Percentiles rank a stretch among this genome's conserved stretches.
These are phyloP conservation scores for Carex kokanica DNA, from an alignment of 176 grass and related monocot genomes.

Conservation along the genomic window DNA sequence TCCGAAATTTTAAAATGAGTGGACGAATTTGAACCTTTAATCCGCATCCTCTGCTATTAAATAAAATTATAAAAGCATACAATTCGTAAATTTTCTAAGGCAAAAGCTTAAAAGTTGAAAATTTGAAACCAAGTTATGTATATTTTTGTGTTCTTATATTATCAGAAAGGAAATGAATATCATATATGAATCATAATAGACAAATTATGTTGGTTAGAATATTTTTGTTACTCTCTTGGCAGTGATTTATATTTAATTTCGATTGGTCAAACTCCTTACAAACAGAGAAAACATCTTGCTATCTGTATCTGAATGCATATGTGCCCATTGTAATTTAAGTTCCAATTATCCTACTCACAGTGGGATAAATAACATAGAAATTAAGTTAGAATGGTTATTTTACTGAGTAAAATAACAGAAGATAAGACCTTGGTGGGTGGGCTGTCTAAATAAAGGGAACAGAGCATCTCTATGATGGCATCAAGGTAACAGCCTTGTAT, in stretches of 20 bases:
- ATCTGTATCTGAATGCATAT: too few species aligned
- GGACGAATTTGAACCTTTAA: too few species aligned
- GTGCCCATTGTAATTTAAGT: too few species aligned
- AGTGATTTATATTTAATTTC: not conserved
- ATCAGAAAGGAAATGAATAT: not conserved
- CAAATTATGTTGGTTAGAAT: not conserved
- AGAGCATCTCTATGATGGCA: slow-evolving; percentile 25
- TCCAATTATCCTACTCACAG: not conserved
- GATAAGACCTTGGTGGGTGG: not conserved
- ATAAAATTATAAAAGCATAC: not conserved
- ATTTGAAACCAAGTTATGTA: not conserved
- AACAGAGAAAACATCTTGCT: not conserved
- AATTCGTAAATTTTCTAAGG: not conserved
- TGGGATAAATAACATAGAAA: not conserved
- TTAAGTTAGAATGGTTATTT: not conserved
- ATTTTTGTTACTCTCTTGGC: not conserved
- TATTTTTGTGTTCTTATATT: not conserved
- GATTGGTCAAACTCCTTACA: not conserved
- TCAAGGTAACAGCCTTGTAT: slow-evolving; percentile 22
- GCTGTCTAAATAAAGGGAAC: slow-evolving; percentile 8
- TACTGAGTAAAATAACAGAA: not conserved
- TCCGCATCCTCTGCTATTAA: not conserved
- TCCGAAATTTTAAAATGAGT: too few species aligned
- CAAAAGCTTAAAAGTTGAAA: not conserved
- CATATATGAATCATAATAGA: not conserved